Evolutionary conservation across 1,284 basidiomycete species (phyloP), one percentile per base, ranked within the genome.

Genomic region (Cerrena zonata): DNA sequence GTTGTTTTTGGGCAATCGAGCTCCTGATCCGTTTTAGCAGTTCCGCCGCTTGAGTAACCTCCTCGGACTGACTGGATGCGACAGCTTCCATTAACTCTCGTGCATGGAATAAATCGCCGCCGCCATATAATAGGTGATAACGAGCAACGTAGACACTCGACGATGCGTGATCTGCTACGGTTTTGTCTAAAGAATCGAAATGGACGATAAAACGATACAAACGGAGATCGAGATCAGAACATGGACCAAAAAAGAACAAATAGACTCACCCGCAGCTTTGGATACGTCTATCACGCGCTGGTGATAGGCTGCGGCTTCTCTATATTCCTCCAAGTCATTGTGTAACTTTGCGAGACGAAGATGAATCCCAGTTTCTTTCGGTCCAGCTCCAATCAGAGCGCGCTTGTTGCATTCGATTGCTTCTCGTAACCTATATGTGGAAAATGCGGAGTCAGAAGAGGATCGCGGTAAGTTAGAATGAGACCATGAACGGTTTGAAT

Each of bases 391-490:
- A 51, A 94, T 81, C 40, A 95, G 75, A 2, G 93, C 92, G 43
- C 92, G 87, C 58, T 91, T 90, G 56, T 91, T 84, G 58, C 91
- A 92, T 61, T 92, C 86, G 45, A 93, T 84, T 4, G 94, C 91
- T 68, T 96, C 93, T 52, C 82, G 78, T 43, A 81, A 74, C 62
- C 93, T 91, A 40, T 24, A 49, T 18, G 38, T 27, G 47, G 34
- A 24, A 15, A 49, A 26, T 23, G 30, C 21, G n/a, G 27, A 18
- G 22, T 5, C 7, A 13, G 40, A 36, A 24, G 27, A 24, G 15
- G n/a, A 11, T 21, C n/a, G n/a, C n/a, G n/a, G n/a, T n/a, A n/a
- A n/a, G n/a, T n/a, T n/a, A 21, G 18, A 25, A 24, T 10, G 46
- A 22, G 36, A 15, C 21, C 18, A 25, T 15, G 39, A 24, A 13